These are phyloP conservation scores for Dalbergia oliveri DNA, from an alignment of 306 rosid species.

Conservation along the genomic window DNA sequence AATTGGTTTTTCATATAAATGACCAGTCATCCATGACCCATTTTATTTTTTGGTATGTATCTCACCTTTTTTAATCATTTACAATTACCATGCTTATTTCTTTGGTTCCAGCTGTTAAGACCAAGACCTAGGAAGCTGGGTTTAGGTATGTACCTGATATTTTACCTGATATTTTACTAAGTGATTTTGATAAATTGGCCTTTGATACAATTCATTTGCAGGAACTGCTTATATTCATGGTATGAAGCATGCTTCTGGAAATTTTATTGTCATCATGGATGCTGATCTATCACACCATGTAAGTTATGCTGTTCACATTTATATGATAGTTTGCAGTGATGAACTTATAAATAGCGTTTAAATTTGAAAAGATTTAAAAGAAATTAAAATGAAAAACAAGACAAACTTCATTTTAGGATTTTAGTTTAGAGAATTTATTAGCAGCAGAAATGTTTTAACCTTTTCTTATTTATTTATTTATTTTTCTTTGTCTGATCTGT, in stretches of 20 bases:
- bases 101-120: constrained; percentile 73
- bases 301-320: constrained; percentile 46
- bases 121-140: constrained; percentile 94
- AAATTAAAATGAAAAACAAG: background rate
- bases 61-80: background rate
- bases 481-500: constrained; percentile 42
- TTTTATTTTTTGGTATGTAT: constrained; percentile 15
- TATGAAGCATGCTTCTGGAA: constrained; percentile 91
- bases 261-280: constrained; percentile 96
- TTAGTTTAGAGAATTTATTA: constrained; percentile 19
- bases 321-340: constrained; percentile 30
- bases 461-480: constrained; percentile 21
- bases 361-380: constrained; percentile 26
- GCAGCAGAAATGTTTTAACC: constrained; percentile 5
- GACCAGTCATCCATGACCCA: background rate
- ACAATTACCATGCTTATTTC: constrained; percentile 23
- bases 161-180: constrained; percentile 11
- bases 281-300: constrained; percentile 97
- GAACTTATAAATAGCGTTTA: background rate
- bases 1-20: background rate
- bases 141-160: constrained; percentile 64
- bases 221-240: constrained; percentile 98
- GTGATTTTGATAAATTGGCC: constrained; percentile 24
- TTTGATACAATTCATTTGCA: constrained; percentile 57
- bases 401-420: constrained; percentile 3